phyloP scores from a whole-genome alignment of 140 eudicot species.

The Oenanthe javanica region DNA sequence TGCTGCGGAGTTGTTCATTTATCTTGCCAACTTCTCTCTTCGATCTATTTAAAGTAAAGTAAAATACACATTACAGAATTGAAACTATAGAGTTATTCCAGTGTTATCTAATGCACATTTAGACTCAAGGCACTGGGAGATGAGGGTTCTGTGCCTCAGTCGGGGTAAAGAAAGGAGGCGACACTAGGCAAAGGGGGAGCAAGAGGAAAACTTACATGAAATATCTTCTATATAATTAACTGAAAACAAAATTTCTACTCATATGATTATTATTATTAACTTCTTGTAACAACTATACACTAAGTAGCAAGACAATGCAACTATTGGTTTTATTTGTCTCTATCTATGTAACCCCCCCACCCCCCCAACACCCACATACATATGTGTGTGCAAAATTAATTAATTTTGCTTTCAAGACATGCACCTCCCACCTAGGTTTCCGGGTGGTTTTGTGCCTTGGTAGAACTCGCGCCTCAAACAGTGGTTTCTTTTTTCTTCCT shows the following conservation, averaged over 20 bases:
- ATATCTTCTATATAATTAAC: background rate
- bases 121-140: background rate
- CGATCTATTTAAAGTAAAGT: background rate
- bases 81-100: background rate
- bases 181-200: background rate
- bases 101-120: background rate
- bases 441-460: no score
- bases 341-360: no score
- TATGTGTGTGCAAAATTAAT: no score
- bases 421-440: no score
- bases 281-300: background rate
- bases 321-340: no score
- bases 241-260: background rate
- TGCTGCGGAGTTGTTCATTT: slow-evolving; percentile 35
- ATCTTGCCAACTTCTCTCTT: slow-evolving; percentile 1
- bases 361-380: no score
- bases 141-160: background rate
- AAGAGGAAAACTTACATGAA: background rate
- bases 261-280: background rate
- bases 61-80: background rate
- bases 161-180: background rate
- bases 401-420: no score
- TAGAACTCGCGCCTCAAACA: no score
- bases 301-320: no score
- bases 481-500: background rate